Percentiles rank a stretch among this genome's conserved stretches.
These are phyloP conservation scores for Yamadazyma triangularis DNA, from an alignment of 1,139 yeast genomes.

Conservation along the genomic window DNA sequence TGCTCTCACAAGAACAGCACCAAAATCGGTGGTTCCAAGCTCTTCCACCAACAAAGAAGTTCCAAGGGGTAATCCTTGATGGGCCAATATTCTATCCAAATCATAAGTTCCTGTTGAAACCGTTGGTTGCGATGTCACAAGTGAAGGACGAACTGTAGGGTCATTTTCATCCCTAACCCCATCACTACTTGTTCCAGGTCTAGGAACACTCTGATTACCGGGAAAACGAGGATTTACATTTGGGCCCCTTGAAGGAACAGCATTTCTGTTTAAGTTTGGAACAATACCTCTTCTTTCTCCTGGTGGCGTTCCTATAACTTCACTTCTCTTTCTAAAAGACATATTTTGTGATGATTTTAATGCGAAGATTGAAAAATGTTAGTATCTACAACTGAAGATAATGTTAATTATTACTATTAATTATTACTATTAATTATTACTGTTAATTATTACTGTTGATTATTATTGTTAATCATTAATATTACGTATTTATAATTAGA, in stretches of 20 bases:
- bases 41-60: slow-evolving; percentile 70
- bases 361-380: too few relatives aligned
- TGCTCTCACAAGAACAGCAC: slow-evolving; percentile 64
- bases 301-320: slow-evolving; percentile 37
- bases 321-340: slow-evolving; percentile 74
- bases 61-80: slow-evolving; percentile 85
- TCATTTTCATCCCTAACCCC: slow-evolving; percentile 3
- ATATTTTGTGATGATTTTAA: slow-evolving; percentile 24
- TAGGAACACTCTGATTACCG: slow-evolving; percentile 8
- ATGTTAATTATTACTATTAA: too few relatives aligned
- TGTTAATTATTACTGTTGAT: too few relatives aligned
- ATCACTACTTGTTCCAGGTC: slow-evolving; percentile 1
- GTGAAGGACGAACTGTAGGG: slow-evolving; percentile 53
- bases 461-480: too few relatives aligned
- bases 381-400: too few relatives aligned
- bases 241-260: slow-evolving; percentile 10
- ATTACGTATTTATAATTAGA: too few relatives aligned
- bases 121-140: slow-evolving; percentile 68
- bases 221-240: background rate
- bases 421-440: too few relatives aligned
- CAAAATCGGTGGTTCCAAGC: slow-evolving; percentile 84
- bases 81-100: slow-evolving; percentile 69
- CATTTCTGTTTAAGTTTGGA: slow-evolving; percentile 1
- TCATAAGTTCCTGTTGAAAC: slow-evolving; percentile 75
- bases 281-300: slow-evolving; percentile 8